phyloP scores from a whole-genome alignment of 139 green algal species.

The Chlorella vulgaris region DNA sequence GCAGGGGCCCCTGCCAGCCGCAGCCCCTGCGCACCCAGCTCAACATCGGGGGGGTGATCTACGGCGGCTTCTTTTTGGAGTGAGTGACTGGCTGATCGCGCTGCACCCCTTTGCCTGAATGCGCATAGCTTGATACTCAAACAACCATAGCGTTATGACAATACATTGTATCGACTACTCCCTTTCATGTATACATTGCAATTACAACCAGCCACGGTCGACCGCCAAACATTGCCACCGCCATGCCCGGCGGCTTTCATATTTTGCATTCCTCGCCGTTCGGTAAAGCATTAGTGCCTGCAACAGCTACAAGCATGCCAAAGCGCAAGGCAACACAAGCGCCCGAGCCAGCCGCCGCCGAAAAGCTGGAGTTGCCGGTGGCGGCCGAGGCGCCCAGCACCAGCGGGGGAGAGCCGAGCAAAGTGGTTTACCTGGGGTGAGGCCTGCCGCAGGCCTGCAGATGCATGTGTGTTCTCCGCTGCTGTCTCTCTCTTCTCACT shows the following conservation, averaged over 20 bases:
- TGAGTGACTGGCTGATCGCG: neutral
- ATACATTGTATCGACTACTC: no score
- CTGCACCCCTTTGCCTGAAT: no score
- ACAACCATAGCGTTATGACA: no score
- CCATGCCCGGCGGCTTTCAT: no score
- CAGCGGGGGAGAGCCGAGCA: conserved; percentile 31
- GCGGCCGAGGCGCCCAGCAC: conserved; percentile 26
- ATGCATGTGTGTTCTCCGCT: neutral
- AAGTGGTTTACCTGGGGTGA: conserved; percentile 65
- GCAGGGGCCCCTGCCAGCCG: neutral
- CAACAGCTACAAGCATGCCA: no score
- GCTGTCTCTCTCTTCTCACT: neutral
- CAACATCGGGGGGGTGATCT: conserved; percentile 9
- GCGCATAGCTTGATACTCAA: no score
- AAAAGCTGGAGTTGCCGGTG: neutral
- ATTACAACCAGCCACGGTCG: no score
- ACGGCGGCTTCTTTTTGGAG: neutral
- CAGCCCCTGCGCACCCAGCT: neutral
- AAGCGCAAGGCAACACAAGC: neutral
- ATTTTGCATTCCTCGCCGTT: neutral
- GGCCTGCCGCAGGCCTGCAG: neutral
- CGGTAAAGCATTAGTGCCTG: neutral
- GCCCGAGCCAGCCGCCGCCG: neutral
- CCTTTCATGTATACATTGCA: no score
- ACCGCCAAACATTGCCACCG: no score